phyloP scores from a whole-genome alignment of 2,329 filamentous ascomycete species.

The Alternaria dauci region DNA sequence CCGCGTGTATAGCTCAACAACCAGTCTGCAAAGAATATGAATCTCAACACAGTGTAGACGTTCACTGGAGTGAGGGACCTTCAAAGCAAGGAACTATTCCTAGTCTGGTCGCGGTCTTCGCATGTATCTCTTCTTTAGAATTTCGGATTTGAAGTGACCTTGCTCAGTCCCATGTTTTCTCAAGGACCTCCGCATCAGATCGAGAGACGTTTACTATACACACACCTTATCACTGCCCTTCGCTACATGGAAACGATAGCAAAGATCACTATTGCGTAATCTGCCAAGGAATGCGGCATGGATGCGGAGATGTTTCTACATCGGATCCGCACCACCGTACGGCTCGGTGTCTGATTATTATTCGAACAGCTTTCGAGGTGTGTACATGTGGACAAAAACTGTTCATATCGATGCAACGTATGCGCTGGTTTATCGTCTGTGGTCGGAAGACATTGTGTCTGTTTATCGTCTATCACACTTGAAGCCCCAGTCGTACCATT shows the following conservation, averaged over 20 bases:
- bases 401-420: neutral
- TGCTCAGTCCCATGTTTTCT: neutral
- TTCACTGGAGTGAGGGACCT: no score
- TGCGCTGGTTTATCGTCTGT: neutral
- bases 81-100: no score
- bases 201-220: neutral
- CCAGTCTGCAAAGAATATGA: neutral
- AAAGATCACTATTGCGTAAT: neutral
- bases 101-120: no score
- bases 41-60: no score
- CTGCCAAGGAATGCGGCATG: neutral
- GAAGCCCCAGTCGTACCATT: neutral
- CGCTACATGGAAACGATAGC: neutral
- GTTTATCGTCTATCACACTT: neutral
- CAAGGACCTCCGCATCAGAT: neutral
- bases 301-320: neutral
- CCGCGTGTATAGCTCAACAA: no score
- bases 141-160: neutral
- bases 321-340: neutral
- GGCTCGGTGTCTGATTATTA: neutral
- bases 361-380: neutral
- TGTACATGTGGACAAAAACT: neutral
- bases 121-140: no score
- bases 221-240: neutral
- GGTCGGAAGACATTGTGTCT: neutral